phyloP scores from a whole-genome alignment of 768 basidiomycete species.

The Tulasnella sp. region DNA sequence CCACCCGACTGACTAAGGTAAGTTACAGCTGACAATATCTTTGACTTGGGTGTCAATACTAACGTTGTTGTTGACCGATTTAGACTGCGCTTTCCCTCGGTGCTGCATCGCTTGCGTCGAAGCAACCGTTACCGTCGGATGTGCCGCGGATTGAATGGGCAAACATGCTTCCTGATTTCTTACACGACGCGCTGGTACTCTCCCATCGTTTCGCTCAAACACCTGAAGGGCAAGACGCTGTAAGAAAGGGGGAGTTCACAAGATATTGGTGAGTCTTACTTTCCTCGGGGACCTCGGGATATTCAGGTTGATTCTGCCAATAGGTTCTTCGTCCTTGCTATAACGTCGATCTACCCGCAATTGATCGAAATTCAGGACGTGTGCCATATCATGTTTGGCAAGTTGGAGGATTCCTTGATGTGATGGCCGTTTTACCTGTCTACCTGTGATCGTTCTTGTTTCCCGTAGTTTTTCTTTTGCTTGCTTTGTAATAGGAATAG shows the following conservation, averaged over 20 bases:
- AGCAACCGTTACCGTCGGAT: constrained; percentile 22
- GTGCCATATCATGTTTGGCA: constrained; percentile 21
- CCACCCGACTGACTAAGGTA: constrained; percentile 16
- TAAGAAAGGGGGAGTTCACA: constrained; percentile 20
- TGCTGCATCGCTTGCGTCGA: constrained; percentile 21
- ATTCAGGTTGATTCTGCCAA: background rate
- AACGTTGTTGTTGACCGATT: background rate
- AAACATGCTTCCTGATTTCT: constrained; percentile 13
- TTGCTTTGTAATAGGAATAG: no score
- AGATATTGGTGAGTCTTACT: constrained; percentile 17
- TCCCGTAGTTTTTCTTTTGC: no score
- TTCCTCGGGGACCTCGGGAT: background rate
- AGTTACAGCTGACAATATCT: background rate
- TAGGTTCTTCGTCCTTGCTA: constrained; percentile 20
- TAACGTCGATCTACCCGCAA: constrained; percentile 7
- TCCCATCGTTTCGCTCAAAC: constrained; percentile 20
- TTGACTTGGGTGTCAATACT: background rate
- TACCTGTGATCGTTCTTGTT: no score
- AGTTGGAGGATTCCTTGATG: constrained; percentile 20
- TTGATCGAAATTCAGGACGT: constrained; percentile 20
- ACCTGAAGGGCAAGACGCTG: constrained; percentile 19
- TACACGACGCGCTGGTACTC: constrained; percentile 22
- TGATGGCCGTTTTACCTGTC: constrained; percentile 2
- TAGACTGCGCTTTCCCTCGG: constrained; percentile 19
- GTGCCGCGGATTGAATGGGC: constrained; percentile 15